Base-by-base conservation (phyloP, 768 basidiomycete genomes). In the Suillus discolor region DNA sequence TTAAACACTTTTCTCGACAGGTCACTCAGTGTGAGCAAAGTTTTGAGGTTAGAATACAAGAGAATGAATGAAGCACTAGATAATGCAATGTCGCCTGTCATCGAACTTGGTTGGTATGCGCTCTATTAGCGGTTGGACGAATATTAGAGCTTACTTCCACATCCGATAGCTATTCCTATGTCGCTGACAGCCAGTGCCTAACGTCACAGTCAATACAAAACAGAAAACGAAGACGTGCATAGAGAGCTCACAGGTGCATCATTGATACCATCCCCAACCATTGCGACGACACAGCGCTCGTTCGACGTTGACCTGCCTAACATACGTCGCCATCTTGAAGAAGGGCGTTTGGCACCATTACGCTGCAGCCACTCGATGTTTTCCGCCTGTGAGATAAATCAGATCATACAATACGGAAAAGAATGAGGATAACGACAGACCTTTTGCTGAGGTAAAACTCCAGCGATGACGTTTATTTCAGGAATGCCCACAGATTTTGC, bases 391-490 rank as follows among this genome's bases (percentile, higher is more conserved):
- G 42, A 13, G 13, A 62, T 49, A 42, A 55, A 63, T 44, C 70
- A 75, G 44, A 59, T 41, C 23, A 39, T 23, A 1, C 23, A 15
- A 39, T 1, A 23, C 23, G 20, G n/a, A 38, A 13, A 12, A 13
- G 12, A 13, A 47, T 8, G 23, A 6, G 51, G 25, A 23, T 4
- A 38, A 39, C 2, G 9, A 41, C 76, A 57, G 57, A 87, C 89
- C 80, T 96, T 96, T 70, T 92, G 89, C 55, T 92, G 89, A 4
- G 94, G 94, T 4, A 94, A 80, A 0, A 93, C 92, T 0, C 89
- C 91, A 23, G 92, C 93, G 62, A 90, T 87, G 53, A 96, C 89
- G 68, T 92, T 87, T 31, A 78, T 78, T 45, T 80, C 75, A 0
- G 87, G 82, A 62, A 96, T 90, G 5, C 91, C 92, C 2, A 92